A percentile compares a stretch with the other conserved stretches of the same genome.
Conservation (phyloP, 257 asterid genomes). For the Solanum dulcamara region DNA sequence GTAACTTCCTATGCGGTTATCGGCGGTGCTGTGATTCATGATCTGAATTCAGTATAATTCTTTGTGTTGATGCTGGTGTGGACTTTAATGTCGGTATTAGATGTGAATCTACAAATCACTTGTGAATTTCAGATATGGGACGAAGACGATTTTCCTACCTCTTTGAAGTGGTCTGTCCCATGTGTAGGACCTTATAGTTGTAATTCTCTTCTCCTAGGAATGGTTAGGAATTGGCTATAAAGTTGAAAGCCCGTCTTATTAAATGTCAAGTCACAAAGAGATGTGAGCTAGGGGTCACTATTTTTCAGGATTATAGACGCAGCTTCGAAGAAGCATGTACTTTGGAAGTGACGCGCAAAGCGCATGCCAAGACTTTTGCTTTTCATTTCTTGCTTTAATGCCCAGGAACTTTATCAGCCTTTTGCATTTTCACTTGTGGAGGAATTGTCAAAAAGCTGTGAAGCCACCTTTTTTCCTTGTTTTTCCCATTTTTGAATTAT, state of each 20-base stretch:
- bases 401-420: neutral
- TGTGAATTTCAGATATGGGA: neutral
- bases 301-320: neutral
- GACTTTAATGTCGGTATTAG: neutral
- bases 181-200: neutral
- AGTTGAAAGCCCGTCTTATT: neutral
- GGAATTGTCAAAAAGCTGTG: neutral
- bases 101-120: neutral
- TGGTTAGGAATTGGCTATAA: neutral
- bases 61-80: neutral
- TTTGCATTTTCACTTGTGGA: neutral
- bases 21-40: neutral
- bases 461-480: neutral
- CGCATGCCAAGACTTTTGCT: neutral
- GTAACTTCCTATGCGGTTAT: neutral
- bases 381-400: neutral
- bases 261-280: neutral
- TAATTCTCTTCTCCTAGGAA: neutral
- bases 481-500: neutral
- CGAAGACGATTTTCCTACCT: neutral
- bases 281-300: neutral
- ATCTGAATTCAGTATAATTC: neutral
- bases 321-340: neutral
- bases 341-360: neutral
- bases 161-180: neutral